These are phyloP conservation scores for Trichoderma parareesei DNA, from an alignment of 495 filamentous ascomycete genomes.

Conservation along the genomic window DNA sequence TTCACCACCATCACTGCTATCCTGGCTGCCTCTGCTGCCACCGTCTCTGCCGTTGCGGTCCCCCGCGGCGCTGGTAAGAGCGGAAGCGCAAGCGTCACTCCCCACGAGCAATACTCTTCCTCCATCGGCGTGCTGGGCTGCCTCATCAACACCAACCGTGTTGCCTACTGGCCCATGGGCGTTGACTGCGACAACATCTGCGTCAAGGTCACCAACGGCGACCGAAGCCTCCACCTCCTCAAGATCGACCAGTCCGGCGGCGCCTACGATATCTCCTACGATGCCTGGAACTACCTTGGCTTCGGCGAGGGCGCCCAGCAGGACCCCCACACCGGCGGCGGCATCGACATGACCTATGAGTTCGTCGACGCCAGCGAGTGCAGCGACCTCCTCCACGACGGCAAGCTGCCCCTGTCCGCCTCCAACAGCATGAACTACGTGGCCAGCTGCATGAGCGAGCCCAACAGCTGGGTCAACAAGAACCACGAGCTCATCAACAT, in stretches of 20 bases:
- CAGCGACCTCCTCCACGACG: slow-evolving; percentile 17
- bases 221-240: slow-evolving; percentile 22
- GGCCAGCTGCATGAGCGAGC: slow-evolving; percentile 16
- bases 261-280: slow-evolving; percentile 26
- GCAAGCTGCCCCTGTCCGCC: slow-evolving; percentile 21
- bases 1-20: slow-evolving; percentile 9
- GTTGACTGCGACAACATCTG: slow-evolving; percentile 25
- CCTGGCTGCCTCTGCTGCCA: slow-evolving; percentile 11
- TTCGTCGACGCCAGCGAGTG: slow-evolving; percentile 19
- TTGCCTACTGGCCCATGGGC: slow-evolving; percentile 25
- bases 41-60: slow-evolving; percentile 4
- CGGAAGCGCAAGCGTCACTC: slow-evolving; percentile 20
- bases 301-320: slow-evolving; percentile 17
- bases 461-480: slow-evolving; percentile 23
- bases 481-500: slow-evolving; percentile 30
- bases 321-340: slow-evolving; percentile 18
- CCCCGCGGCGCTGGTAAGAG: slow-evolving; percentile 11
- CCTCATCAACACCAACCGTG: slow-evolving; percentile 28
- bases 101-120: slow-evolving; percentile 24
- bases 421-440: slow-evolving; percentile 26
- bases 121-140: slow-evolving; percentile 26
- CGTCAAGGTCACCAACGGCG: slow-evolving; percentile 22
- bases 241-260: slow-evolving; percentile 22
- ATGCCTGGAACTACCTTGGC: slow-evolving; percentile 27
- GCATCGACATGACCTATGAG: slow-evolving; percentile 19